Evolutionary conservation across 805 yeast genomes (phyloP), one percentile per base, ranked within the genome.

Genomic region (Lipomyces sp.): DNA sequence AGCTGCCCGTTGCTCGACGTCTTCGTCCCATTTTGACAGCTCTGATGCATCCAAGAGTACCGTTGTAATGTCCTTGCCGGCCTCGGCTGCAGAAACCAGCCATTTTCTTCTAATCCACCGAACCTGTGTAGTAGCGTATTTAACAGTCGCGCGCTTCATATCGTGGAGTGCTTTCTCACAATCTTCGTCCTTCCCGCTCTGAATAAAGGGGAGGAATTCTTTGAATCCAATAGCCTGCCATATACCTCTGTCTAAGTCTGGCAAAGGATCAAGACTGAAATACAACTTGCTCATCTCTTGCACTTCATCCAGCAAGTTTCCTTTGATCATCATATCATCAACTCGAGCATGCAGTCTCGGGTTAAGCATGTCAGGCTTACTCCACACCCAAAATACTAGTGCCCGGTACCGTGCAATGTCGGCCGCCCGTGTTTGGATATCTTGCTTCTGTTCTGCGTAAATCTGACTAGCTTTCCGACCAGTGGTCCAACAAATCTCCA

Each of bases 221-320:
- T 91, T 90, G 77, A 90, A 95, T 1, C 98, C 98, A 73, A 94
- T 90, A 1, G 90, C 97, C 78, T 95, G 98, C 92, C 92, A 92
- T 0, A 94, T 84, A 1, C 98, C 98, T 65, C 83, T 80, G 62
- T 89, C 89, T 64, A 85, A 78, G 65, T 83, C 87, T 8, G 89
- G 86, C 30, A 73, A 75, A 4, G 76, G 75, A 0, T 73, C 70
- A 29, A 58, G 54, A 4, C 67, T 57, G 10, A 63, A 57, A 4
- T 78, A 71, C 57, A 83, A 79, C 0, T 77, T 73, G 74, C 85
- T 86, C 73, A 94, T 75, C 63, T 86, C 84, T 7, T 82, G 74
- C 15, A 95, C 84, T 76, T 95, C 99, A 0, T 81, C 81, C 57
- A 86, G 67, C 0, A 90, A 94, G 34, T 61, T 33, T 0, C 97